These are phyloP conservation scores for Globisporangium barbulae DNA, from an alignment of 352 stramenopile species.

Conservation along the genomic window DNA sequence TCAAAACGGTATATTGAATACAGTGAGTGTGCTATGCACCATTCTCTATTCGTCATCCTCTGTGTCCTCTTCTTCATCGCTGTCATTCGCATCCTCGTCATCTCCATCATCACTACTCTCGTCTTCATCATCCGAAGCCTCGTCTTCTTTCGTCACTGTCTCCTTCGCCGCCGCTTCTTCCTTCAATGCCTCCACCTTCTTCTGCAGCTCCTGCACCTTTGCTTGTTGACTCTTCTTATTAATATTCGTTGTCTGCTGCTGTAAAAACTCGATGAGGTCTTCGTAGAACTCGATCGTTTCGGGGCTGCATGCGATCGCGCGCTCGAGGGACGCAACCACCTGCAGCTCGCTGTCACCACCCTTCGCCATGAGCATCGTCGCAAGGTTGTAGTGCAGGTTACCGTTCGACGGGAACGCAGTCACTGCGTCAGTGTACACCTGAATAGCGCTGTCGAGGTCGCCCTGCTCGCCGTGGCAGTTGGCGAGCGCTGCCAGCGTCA, in stretches of 20 bases:
- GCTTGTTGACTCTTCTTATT: constrained; percentile 19
- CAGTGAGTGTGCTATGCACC: neutral
- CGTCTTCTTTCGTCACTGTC: neutral
- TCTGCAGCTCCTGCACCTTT: constrained; percentile 20
- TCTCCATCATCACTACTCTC: constrained; percentile 7
- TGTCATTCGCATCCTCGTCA: constrained; percentile 1
- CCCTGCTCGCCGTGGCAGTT: constrained; percentile 51
- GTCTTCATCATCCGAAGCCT: constrained; percentile 3
- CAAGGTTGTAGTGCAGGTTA: constrained; percentile 71
- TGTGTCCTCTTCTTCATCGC: neutral
- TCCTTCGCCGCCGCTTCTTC: neutral
- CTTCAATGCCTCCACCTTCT: constrained; percentile 5
- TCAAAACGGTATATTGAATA: neutral
- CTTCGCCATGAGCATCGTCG: constrained; percentile 58
- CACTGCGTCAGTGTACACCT: constrained; percentile 42
- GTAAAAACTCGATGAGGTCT: constrained; percentile 41
- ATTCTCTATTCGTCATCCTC: constrained; percentile 5
- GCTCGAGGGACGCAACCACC: constrained; percentile 25
- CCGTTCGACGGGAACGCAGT: constrained; percentile 33
- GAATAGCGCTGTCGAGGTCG: constrained; percentile 44
- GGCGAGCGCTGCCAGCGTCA: constrained; percentile 52
- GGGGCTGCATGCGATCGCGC: constrained; percentile 35
- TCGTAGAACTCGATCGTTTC: constrained; percentile 49
- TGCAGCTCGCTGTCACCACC: constrained; percentile 19
- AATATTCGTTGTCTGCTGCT: constrained; percentile 13